Conservation (phyloP, 169 alveolate genomes). For the Eimeria tenella region DNA sequence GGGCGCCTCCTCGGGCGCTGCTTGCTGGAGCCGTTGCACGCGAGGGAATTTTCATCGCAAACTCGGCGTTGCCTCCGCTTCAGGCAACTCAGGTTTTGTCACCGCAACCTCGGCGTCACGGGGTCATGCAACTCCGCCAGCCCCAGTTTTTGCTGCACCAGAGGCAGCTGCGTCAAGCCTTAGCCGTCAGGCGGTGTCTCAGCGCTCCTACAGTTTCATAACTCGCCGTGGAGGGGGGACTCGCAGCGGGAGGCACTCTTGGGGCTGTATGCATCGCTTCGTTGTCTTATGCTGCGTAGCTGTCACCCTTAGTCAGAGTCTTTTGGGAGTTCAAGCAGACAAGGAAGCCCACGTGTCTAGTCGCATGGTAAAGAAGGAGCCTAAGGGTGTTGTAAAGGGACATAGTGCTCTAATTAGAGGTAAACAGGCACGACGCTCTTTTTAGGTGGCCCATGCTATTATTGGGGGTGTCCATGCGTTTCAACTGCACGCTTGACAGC, state of each 20-base stretch:
- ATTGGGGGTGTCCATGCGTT: no score
- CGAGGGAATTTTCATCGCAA: background rate
- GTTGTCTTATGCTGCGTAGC: background rate
- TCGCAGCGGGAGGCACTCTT: background rate
- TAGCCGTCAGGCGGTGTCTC: background rate
- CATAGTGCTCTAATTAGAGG: no score
- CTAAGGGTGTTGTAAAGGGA: no score
- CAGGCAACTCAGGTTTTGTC: background rate
- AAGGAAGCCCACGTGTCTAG: no score
- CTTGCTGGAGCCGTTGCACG: background rate
- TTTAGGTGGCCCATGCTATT: no score
- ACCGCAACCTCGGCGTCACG: constrained; percentile 15
- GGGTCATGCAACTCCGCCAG: background rate
- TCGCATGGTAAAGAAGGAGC: no score
- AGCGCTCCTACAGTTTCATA: background rate
- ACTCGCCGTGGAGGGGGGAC: background rate
- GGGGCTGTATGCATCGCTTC: background rate
- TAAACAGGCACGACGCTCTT: no score
- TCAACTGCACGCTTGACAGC: no score
- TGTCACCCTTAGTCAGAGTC: background rate
- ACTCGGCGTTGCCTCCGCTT: background rate
- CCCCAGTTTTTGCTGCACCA: background rate
- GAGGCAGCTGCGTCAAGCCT: background rate
- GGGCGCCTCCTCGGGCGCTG: background rate
- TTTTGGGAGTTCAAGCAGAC: constrained; percentile 16